Evolutionary conservation across 164 flowering plant genomes (phyloP).

Genomic region (Tetracentron sinense): DNA sequence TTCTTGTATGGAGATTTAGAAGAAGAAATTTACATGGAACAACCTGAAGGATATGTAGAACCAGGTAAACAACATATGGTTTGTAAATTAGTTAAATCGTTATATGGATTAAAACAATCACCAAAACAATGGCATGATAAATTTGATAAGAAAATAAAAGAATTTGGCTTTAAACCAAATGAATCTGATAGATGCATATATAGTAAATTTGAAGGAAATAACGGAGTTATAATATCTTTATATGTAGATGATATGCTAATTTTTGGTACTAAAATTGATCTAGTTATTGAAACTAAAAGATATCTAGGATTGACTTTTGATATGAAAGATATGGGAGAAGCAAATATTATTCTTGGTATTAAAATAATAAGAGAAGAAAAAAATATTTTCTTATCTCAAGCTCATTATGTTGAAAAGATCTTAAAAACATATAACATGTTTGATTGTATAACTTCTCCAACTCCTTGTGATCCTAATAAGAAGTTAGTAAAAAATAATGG

Average conservation of each 20-base stretch:
- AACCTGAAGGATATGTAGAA: too few relatives aligned
- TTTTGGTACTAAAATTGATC: neutral
- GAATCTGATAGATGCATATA: neutral
- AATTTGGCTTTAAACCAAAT: neutral
- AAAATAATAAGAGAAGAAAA: too few relatives aligned
- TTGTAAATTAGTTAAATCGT: neutral
- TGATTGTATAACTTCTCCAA: neutral
- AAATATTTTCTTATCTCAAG: slow-evolving; percentile 5
- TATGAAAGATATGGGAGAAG: too few relatives aligned
- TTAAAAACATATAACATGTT: neutral
- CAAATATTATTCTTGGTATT: too few relatives aligned
- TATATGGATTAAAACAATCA: neutral
- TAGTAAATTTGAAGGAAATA: neutral
- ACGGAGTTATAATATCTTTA: neutral
- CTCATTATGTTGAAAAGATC: slow-evolving; percentile 2
- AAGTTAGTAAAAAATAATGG: neutral
- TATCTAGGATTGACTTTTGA: too few relatives aligned
- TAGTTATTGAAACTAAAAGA: neutral
- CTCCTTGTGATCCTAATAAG: neutral
- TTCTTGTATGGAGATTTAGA: neutral
- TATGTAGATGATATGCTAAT: slow-evolving; percentile 1
- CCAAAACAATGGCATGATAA: neutral
- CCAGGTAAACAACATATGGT: too few relatives aligned
- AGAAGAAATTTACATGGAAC: too few relatives aligned
- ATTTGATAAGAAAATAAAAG: too few relatives aligned